These are phyloP conservation scores for Aspergillus incahuasiensis DNA, from an alignment of 495 filamentous ascomycete species.

Conservation along the genomic window DNA sequence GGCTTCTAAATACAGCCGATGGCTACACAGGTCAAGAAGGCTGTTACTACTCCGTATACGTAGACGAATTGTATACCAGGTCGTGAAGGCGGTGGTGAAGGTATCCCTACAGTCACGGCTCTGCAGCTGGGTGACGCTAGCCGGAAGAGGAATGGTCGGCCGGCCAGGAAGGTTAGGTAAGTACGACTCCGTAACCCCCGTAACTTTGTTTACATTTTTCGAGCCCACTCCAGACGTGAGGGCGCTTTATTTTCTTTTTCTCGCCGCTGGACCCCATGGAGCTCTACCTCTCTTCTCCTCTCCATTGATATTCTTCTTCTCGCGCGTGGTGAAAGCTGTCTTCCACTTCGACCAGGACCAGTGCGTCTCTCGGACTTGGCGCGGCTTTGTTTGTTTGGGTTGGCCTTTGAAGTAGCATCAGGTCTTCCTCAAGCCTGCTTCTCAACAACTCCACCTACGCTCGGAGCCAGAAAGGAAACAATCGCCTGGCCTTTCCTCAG, in stretches of 20 bases:
- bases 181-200: neutral
- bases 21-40: no score
- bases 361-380: slow-evolving; percentile 16
- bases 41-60: no score
- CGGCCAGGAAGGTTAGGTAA: neutral
- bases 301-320: slow-evolving; percentile 5
- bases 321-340: slow-evolving; percentile 1
- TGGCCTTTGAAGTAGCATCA: slow-evolving; percentile 18
- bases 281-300: neutral
- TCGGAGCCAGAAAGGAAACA: slow-evolving; percentile 30
- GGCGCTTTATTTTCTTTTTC: slow-evolving; percentile 7
- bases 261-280: slow-evolving; percentile 4
- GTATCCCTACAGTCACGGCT: neutral
- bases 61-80: no score
- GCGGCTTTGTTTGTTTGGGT: slow-evolving; percentile 30
- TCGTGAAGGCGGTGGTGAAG: no score
- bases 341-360: neutral
- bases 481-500: slow-evolving; percentile 10
- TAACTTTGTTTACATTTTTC: slow-evolving; percentile 13
- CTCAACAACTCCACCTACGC: slow-evolving; percentile 13
- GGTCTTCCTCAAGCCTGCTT: slow-evolving; percentile 9
- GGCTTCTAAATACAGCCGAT: neutral
- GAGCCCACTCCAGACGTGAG: slow-evolving; percentile 17
- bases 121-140: neutral
- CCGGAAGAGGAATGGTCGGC: neutral